These are phyloP conservation scores for Xylaria longipes DNA, from an alignment of 495 filamentous ascomycete species.

Conservation along the genomic window DNA sequence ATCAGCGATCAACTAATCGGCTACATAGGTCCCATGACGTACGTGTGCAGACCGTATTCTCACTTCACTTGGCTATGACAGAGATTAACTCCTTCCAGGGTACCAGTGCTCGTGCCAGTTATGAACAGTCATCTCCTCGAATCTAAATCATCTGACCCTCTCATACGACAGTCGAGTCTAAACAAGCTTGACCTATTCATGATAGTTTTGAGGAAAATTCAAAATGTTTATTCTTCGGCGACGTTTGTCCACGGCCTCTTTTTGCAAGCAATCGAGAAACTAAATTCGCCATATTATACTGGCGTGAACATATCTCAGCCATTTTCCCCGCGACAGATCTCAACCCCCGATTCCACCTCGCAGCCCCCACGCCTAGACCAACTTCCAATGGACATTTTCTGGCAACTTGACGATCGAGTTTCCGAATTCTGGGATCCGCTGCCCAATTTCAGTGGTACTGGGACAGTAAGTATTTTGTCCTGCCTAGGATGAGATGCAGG, in stretches of 20 bases:
- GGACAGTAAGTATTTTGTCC: not conserved
- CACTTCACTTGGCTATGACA: not conserved
- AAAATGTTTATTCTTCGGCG: slow-evolving; percentile 6
- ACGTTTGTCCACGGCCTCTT: slow-evolving; percentile 2
- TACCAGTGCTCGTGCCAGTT: not conserved
- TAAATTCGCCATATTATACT: not conserved
- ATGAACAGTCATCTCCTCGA: slow-evolving; percentile 14
- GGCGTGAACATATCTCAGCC: not conserved
- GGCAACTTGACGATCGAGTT: slow-evolving; percentile 2
- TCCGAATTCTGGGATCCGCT: slow-evolving; percentile 2
- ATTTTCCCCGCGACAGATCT: not conserved
- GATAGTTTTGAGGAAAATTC: slow-evolving; percentile 9
- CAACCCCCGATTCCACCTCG: not conserved
- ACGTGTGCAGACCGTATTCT: not conserved
- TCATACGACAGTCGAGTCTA: slow-evolving; percentile 10
- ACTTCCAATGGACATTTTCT: slow-evolving; percentile 4
- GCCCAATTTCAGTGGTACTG: not conserved
- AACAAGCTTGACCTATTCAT: slow-evolving; percentile 9
- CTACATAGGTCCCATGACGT: slow-evolving; percentile 13
- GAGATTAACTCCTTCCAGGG: not conserved
- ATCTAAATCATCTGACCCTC: slow-evolving; percentile 10
- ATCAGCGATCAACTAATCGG: slow-evolving; percentile 5
- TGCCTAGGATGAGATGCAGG: not conserved
- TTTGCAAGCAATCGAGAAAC: slow-evolving; percentile 9
- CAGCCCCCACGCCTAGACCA: not conserved